Evolutionary conservation across 2,329 filamentous ascomycete species (phyloP), one percentile per base, ranked within the genome.

Genomic region (Emericellopsis atlantica): DNA sequence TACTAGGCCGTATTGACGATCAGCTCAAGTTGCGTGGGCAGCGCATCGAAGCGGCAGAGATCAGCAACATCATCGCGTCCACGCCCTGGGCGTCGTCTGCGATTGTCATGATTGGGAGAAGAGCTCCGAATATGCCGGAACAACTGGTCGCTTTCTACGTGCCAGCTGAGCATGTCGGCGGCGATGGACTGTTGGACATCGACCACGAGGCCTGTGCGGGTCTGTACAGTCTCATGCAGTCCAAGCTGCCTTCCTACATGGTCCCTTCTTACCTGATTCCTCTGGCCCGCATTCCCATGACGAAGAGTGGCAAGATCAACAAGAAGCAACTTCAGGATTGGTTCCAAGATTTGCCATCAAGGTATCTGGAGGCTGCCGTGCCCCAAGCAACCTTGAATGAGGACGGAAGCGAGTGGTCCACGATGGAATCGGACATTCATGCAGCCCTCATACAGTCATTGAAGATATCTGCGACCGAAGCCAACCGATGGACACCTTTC

Each of bases 21-120:
- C 85, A 93, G 56, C 68, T 92, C 42, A 94, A 93, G 55, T 68
- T 94, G 9, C 74, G 85, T 36, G 87, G 88, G 0, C 83, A 90
- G 48, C 69, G 84, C 36, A 79, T 94, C 32, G 86, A 94, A 54
- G 70, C 89, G 10, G 74, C 75, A 1, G 87, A 93, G 54, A 81
- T 94, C 41, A 82, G 78, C 43, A 72, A 71, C 14, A 62, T 70
- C 14, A 58, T 89, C 11, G 64, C 81, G 1, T 62, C 67, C 11
- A 68, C 67, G 8, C 50, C 53, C 0, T 48, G 63, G 14, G 73
- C 82, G 0, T 54, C 61, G n/a, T 74, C 85, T 43, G 84, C 80
- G 39, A 64, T 74, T 3, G 82, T 79, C 0, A 54, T 89, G 6
- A 59, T 87, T 7, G 52, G 81, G 24, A 61, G 62, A 2, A 57